Base-by-base conservation (phyloP, 2,329 filamentous ascomycete genomes). In the Scedosporium minutisporum region DNA sequence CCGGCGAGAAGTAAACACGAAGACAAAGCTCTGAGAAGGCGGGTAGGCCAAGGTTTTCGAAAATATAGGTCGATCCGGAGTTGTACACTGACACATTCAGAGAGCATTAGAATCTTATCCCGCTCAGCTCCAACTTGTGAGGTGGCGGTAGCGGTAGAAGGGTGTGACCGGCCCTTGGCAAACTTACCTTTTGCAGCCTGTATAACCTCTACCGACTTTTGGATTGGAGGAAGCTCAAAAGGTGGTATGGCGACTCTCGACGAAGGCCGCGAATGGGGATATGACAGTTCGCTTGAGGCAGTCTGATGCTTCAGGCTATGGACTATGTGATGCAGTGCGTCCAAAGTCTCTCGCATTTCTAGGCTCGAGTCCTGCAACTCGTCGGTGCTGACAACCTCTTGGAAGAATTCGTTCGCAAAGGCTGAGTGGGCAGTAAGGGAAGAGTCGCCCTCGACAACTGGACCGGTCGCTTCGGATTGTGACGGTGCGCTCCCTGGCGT, bases 371-470 rank as follows among this genome's bases (percentile, higher is more conserved):
- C 69, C 25, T 68, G 67, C 0, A 71, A 60, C 9, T 70, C 66
- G n/a, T 65, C 68, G 25, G 69, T 68, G 10, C 67, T 68, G 16
- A 74, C 73, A 3, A 72, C 73, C 62, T 77, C 73, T 23, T 74
- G 71, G 2, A 78, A 67, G 53, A 80, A 77, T 58, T 80, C 75
- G 23, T 75, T 78, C 41, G 78, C 78, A 65, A 80, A 80, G 12
- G 72, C 74, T 1, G 77, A 77, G 62, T 80, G 78, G 1, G 78
- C 78, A 6, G 77, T 72, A 25, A 80, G 65, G 1, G 77, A 80
- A 2, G 77, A 78, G 64, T 77, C 75, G 6, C 77, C 78, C 57
- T 80, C 77, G 7, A 79, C 68, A 3, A 74, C 69, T 4, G 70
- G 68, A n/a, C 68, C 71, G 4, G 70, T 69, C 21, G 68, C 63